A percentile compares a stretch with the other conserved stretches of the same genome.
phyloP scores from a whole-genome alignment of 352 stramenopile species.

The Globisporangium nagaii region DNA sequence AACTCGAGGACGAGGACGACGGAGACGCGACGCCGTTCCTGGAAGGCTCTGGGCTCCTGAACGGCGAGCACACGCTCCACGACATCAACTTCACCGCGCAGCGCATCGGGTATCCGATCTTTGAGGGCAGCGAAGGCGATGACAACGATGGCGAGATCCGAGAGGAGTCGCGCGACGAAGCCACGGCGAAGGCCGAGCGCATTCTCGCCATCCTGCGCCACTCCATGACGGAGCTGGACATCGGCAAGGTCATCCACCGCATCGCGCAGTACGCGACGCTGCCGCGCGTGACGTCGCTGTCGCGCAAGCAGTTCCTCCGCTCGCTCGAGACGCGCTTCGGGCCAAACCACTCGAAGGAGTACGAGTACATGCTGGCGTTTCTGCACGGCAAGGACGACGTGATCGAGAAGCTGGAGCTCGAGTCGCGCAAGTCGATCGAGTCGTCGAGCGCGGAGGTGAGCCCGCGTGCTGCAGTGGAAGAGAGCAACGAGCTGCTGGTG shows the following conservation, averaged over 20 bases:
- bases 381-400: constrained; percentile 64
- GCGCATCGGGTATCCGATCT: constrained; percentile 68
- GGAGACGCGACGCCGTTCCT: constrained; percentile 16
- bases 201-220: constrained; percentile 75
- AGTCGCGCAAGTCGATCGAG: constrained; percentile 28
- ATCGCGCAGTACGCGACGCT: constrained; percentile 77
- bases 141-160: constrained; percentile 41
- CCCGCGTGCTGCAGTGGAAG: not conserved
- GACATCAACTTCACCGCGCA: constrained; percentile 69
- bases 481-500: constrained; percentile 32
- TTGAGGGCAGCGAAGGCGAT: constrained; percentile 27
- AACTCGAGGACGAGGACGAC: constrained; percentile 6
- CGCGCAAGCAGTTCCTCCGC: constrained; percentile 72
- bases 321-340: constrained; percentile 70
- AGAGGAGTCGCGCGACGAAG: constrained; percentile 61
- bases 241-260: constrained; percentile 76
- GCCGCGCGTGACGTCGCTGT: constrained; percentile 63
- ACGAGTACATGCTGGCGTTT: constrained; percentile 69
- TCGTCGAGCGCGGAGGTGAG: constrained; percentile 4
- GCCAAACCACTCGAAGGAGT: constrained; percentile 47
- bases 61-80: constrained; percentile 19
- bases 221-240: constrained; percentile 81
- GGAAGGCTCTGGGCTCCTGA: constrained; percentile 26
- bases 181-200: constrained; percentile 65
- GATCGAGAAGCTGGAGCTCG: constrained; percentile 57